Percentiles rank a stretch among this genome's conserved stretches.
Evolutionary conservation across 2,329 filamentous ascomycete species (phyloP).

Genomic region (Aspergillus sp.): DNA sequence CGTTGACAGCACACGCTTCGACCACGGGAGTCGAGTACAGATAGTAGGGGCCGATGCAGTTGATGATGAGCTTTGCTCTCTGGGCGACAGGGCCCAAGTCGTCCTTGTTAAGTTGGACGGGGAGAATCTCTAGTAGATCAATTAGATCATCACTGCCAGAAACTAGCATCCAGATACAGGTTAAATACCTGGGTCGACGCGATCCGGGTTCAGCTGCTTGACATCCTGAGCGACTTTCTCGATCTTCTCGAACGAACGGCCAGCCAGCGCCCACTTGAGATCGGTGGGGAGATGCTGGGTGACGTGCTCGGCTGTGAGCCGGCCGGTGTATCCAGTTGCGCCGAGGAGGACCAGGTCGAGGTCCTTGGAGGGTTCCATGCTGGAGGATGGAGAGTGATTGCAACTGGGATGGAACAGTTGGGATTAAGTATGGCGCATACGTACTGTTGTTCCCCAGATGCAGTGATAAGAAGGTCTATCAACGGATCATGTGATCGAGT

Average conservation of each 20-base stretch:
- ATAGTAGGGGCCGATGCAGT: conserved; percentile 55
- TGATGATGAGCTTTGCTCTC: conserved; percentile 51
- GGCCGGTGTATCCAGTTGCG: conserved; percentile 75
- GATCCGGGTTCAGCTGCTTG: conserved; percentile 57
- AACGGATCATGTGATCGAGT: too few relatives aligned
- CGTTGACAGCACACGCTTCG: conserved; percentile 53
- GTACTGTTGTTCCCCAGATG: too few relatives aligned
- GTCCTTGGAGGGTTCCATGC: conserved; percentile 38
- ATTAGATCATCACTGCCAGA: conserved; percentile 3
- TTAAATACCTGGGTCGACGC: conserved; percentile 56
- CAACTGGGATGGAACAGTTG: too few relatives aligned
- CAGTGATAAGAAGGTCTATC: too few relatives aligned
- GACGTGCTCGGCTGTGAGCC: conserved; percentile 66
- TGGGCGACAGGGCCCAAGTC: conserved; percentile 44
- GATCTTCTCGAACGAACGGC: conserved; percentile 69
- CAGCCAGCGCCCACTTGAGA: conserved; percentile 79
- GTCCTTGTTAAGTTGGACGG: conserved; percentile 38
- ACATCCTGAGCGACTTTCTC: conserved; percentile 58
- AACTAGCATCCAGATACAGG: background rate
- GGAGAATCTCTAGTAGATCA: conserved; percentile 34
- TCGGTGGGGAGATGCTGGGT: conserved; percentile 60
- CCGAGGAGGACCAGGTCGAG: conserved; percentile 61
- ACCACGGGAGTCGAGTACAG: conserved; percentile 56
- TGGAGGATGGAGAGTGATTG: conserved; percentile 1
- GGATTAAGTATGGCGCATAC: too few relatives aligned